These are phyloP conservation scores for Gossypium sturtianum DNA, from an alignment of 345 rosid species.

Conservation along the genomic window DNA sequence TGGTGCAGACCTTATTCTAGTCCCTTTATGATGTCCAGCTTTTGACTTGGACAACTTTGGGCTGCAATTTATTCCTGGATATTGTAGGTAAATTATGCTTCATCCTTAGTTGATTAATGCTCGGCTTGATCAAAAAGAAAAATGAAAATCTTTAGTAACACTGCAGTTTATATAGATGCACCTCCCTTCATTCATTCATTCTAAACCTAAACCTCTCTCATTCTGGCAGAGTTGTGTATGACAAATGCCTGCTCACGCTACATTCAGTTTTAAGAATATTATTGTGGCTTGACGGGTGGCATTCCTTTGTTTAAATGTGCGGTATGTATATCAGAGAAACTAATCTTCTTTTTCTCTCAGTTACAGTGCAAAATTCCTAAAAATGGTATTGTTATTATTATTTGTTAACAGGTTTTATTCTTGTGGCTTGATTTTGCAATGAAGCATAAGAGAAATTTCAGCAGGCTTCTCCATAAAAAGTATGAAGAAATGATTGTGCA, in stretches of 20 bases:
- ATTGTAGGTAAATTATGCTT: conserved; percentile 40
- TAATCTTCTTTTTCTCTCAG: background rate
- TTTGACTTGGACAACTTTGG: conserved; percentile 55
- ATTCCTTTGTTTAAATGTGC: conserved; percentile 41
- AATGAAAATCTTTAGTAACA: background rate
- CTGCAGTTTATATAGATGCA: background rate
- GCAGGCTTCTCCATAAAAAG: conserved; percentile 32
- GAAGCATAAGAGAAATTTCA: conserved; percentile 39
- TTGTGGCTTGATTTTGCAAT: conserved; percentile 35
- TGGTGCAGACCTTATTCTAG: conserved; percentile 45
- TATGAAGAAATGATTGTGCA: conserved; percentile 27
- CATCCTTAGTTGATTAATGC: background rate
- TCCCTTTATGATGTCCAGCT: conserved; percentile 57
- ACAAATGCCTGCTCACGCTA: conserved; percentile 57
- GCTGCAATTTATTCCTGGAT: conserved; percentile 40
- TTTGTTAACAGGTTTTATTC: conserved; percentile 37
- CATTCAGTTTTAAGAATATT: conserved; percentile 33
- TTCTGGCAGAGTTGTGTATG: conserved; percentile 36
- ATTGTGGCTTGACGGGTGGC: conserved; percentile 64
- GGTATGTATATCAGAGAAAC: conserved; percentile 24
- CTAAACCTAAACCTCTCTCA: background rate
- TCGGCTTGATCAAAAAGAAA: background rate
- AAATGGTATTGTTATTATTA: background rate
- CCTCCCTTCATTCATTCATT: background rate
- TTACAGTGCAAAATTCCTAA: background rate